A percentile compares a stretch with the other conserved stretches of the same genome.
Conservation (phyloP, 495 filamentous ascomycete species). For the Delitschia confertaspora region DNA sequence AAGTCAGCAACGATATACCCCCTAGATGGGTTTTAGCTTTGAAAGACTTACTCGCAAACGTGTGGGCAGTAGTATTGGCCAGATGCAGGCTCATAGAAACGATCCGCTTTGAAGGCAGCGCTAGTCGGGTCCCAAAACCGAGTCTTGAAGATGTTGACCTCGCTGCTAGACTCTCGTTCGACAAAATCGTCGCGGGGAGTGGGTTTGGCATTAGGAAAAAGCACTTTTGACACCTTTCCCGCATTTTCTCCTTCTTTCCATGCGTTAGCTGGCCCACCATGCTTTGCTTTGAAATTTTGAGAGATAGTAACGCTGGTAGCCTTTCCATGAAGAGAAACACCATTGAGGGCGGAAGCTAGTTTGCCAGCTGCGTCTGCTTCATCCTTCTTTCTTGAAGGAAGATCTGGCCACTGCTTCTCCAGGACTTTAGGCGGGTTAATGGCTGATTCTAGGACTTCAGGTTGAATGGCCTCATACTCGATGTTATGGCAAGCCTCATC, state of each 20-base stretch:
- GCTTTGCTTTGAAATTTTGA: too few relatives aligned
- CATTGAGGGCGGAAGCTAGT: background rate
- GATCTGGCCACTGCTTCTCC: too few relatives aligned
- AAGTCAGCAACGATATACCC: too few relatives aligned
- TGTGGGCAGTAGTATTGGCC: slow-evolving; percentile 31
- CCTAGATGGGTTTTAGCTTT: background rate
- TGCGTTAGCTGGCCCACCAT: too few relatives aligned
- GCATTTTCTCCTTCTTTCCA: slow-evolving; percentile 2
- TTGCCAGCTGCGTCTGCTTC: background rate
- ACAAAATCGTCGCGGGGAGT: slow-evolving; percentile 14
- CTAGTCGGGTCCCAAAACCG: slow-evolving; percentile 33
- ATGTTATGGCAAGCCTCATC: slow-evolving; percentile 6
- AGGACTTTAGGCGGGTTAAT: slow-evolving; percentile 10
- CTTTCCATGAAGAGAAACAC: background rate
- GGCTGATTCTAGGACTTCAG: background rate
- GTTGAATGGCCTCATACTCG: slow-evolving; percentile 1
- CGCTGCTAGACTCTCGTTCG: slow-evolving; percentile 9
- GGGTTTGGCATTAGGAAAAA: slow-evolving; percentile 26
- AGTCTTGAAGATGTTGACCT: slow-evolving; percentile 27
- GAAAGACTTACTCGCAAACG: slow-evolving; percentile 32
- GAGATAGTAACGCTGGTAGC: background rate
- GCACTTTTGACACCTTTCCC: slow-evolving; percentile 2
- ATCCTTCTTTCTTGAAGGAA: slow-evolving; percentile 5
- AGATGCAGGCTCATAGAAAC: slow-evolving; percentile 27
- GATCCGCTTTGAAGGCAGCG: slow-evolving; percentile 25